A percentile compares a stretch with the other conserved stretches of the same genome.
These are phyloP conservation scores for Talaromyces sp. DNA, from an alignment of 2,329 filamentous ascomycete species.

Conservation along the genomic window DNA sequence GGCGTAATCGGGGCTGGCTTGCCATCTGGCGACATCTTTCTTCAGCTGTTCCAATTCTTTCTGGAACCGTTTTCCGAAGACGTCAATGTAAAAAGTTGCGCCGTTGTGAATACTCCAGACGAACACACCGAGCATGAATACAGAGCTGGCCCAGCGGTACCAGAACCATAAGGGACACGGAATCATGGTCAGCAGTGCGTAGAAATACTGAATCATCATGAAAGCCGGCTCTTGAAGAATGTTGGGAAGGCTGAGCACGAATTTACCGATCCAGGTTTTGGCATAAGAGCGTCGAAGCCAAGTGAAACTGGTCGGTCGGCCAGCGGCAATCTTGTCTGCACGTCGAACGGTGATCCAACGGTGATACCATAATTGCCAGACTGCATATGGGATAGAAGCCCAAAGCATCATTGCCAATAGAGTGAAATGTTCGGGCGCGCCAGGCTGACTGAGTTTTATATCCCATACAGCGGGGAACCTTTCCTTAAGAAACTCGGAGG, in stretches of 20 bases:
- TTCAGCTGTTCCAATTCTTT: constrained; percentile 89
- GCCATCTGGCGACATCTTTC: constrained; percentile 85
- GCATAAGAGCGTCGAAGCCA: constrained; percentile 92
- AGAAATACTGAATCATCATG: constrained; percentile 92
- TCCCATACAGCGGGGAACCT: constrained; percentile 82
- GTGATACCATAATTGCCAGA: constrained; percentile 93
- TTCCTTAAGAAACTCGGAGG: constrained; percentile 59
- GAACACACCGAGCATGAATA: constrained; percentile 79
- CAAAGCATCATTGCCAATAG: constrained; percentile 84
- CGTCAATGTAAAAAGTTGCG: constrained; percentile 95
- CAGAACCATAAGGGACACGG: constrained; percentile 95
- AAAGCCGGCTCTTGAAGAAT: constrained; percentile 81
- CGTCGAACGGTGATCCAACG: constrained; percentile 92
- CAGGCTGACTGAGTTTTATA: constrained; percentile 66
- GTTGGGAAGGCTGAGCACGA: constrained; percentile 74
- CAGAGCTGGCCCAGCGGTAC: constrained; percentile 72
- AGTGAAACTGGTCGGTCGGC: constrained; percentile 92
- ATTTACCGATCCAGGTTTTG: constrained; percentile 79
- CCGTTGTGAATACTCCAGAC: constrained; percentile 95
- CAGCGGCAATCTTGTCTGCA: constrained; percentile 92
- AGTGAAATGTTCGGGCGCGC: constrained; percentile 75
- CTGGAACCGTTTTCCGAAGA: constrained; percentile 95
- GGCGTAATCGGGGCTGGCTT: constrained; percentile 45
- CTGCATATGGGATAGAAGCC: constrained; percentile 85
- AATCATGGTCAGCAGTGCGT: constrained; percentile 88